Evolutionary conservation across 352 stramenopile genomes (phyloP).

Genomic region (Pythium utonaiense): DNA sequence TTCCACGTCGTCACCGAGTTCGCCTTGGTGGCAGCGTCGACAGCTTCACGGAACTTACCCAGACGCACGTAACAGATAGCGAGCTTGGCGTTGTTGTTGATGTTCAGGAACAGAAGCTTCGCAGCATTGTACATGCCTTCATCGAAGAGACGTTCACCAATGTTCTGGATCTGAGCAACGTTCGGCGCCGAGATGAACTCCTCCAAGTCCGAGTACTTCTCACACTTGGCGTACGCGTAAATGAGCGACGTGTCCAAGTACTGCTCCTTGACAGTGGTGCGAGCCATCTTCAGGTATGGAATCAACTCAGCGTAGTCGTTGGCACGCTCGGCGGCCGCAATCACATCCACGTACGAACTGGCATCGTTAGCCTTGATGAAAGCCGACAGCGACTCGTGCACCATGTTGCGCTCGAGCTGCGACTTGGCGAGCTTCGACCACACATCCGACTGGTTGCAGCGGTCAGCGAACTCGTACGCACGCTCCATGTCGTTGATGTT

Average conservation of each 20-base stretch:
- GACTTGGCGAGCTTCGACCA: constrained; percentile 99
- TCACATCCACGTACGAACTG: constrained; percentile 97
- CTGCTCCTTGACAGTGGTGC: constrained; percentile 99
- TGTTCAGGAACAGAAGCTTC: constrained; percentile 99
- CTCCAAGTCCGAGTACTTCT: constrained; percentile 98
- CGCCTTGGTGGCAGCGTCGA: constrained; percentile 98
- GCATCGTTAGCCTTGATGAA: constrained; percentile 99
- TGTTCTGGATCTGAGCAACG: constrained; percentile 99
- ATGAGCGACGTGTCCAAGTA: constrained; percentile 99
- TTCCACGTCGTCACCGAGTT: constrained; percentile 99
- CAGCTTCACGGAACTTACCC: constrained; percentile 98
- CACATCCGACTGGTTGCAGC: constrained; percentile 97
- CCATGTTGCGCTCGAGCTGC: constrained; percentile 95
- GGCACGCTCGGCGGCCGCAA: constrained; percentile 94
- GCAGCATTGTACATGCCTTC: constrained; percentile 98
- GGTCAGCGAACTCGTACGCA: constrained; percentile 98
- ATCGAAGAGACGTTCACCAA: constrained; percentile 97
- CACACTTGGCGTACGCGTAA: constrained; percentile 98
- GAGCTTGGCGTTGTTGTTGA: constrained; percentile 99
- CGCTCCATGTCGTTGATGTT: constrained; percentile 98
- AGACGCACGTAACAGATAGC: constrained; percentile 99
- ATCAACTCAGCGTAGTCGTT: constrained; percentile 98
- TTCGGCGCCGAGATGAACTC: constrained; percentile 99
- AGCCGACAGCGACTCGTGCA: constrained; percentile 96
- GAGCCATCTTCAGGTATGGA: constrained; percentile 98